Conservation (phyloP, 768 basidiomycete genomes). For the Boletus subparvulus region DNA sequence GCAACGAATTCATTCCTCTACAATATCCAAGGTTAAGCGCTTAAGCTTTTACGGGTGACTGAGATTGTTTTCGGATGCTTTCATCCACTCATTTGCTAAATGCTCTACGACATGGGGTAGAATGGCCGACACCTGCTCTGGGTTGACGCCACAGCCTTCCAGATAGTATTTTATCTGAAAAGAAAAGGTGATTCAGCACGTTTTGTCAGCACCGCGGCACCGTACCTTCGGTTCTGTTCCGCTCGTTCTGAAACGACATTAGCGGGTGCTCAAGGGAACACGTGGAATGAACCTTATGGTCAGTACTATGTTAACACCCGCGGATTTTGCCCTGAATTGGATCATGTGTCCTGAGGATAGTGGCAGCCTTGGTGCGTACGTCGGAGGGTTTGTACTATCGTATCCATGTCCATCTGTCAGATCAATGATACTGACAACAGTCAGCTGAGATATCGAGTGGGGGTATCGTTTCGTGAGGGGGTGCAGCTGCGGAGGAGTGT, state of each 20-base stretch:
- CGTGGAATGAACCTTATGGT: slow-evolving; percentile 58
- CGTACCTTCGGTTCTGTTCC: slow-evolving; percentile 87
- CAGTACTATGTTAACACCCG: slow-evolving; percentile 54
- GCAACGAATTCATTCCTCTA: not conserved
- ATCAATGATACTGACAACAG: slow-evolving; percentile 66
- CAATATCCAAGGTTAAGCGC: not conserved
- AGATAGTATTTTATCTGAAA: slow-evolving; percentile 82
- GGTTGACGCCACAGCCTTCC: slow-evolving; percentile 68
- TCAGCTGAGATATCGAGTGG: slow-evolving; percentile 54
- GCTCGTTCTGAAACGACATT: slow-evolving; percentile 56
- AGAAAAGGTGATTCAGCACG: not conserved
- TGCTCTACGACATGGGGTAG: slow-evolving; percentile 60
- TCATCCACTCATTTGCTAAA: slow-evolving; percentile 67
- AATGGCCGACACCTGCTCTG: slow-evolving; percentile 43
- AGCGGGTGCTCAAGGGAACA: not conserved
- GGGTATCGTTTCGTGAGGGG: slow-evolving; percentile 50
- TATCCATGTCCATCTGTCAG: slow-evolving; percentile 63
- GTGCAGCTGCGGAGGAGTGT: slow-evolving; percentile 17
- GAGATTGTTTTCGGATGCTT: slow-evolving; percentile 53
- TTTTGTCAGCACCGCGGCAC: not conserved
- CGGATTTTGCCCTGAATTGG: slow-evolving; percentile 58
- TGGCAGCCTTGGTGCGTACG: slow-evolving; percentile 58
- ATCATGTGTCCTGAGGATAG: slow-evolving; percentile 86
- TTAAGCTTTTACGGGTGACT: slow-evolving; percentile 29
- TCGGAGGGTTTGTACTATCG: slow-evolving; percentile 72